Conservation (phyloP, 108 stramenopile genomes). For the Stephanodiscus minutulus region DNA sequence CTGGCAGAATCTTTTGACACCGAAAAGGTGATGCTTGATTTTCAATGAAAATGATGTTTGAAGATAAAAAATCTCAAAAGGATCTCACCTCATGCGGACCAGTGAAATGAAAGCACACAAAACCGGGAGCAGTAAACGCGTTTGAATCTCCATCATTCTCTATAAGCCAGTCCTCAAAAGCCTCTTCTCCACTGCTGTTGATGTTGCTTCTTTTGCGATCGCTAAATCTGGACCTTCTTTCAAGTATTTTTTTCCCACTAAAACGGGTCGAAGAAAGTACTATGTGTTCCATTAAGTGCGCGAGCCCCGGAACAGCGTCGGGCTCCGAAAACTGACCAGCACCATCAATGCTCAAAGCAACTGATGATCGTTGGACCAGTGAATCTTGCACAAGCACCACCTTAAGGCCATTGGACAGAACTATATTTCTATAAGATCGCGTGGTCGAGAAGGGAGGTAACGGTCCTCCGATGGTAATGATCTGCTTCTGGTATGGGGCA, state of each 20-base stretch:
- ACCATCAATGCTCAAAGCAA: constrained; percentile 64
- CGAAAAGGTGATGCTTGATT: neutral
- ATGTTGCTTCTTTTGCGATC: constrained; percentile 10
- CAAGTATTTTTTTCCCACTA: constrained; percentile 20
- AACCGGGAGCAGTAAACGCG: constrained; percentile 70
- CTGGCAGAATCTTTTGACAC: constrained; percentile 31
- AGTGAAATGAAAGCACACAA: constrained; percentile 80
- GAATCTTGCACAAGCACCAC: constrained; percentile 67
- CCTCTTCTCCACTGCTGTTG: constrained; percentile 25
- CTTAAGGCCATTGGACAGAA: constrained; percentile 64
- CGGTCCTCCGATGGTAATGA: constrained; percentile 29
- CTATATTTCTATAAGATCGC: constrained; percentile 60
- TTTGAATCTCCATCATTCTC: constrained; percentile 73
- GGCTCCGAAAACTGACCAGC: constrained; percentile 81
- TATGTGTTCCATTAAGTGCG: constrained; percentile 86
- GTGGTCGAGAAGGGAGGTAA: constrained; percentile 65
- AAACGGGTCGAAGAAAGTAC: constrained; percentile 45
- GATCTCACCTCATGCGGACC: constrained; percentile 32
- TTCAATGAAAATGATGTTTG: neutral
- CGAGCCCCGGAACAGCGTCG: constrained; percentile 58
- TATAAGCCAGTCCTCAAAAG: constrained; percentile 74
- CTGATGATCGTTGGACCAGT: constrained; percentile 43
- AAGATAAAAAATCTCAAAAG: neutral
- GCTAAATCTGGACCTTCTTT: constrained; percentile 38
- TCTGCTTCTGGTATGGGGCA: constrained; percentile 14